Base-by-base conservation (phyloP, 1,284 basidiomycete species). In the Cutaneotrichosporon mucoides region DNA sequence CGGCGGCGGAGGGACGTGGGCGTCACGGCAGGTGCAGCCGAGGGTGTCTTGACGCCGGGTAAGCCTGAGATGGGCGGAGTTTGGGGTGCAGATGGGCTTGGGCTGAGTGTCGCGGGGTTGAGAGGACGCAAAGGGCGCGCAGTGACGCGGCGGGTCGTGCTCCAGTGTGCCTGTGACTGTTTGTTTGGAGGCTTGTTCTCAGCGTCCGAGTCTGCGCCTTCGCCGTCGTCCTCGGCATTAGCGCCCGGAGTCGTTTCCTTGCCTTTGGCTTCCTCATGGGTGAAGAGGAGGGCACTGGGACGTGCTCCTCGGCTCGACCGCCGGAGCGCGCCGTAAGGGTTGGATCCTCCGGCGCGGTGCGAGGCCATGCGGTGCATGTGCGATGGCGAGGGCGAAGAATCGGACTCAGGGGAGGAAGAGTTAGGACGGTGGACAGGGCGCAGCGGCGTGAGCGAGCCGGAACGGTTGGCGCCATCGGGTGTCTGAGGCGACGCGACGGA, bases 321-420 rank as follows among this genome's bases (percentile, higher is more conserved):
- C 1, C 68, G 61, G 6, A 71, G 58, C 6, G 66, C 63, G 6
- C 63, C 65, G 50, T 71, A 73, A 3, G 68, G 68, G 48, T 68
- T 60, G 7, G 57, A 45, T 1, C 64, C 65, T 1, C 44, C 44
- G 2, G 44, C 16, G 12, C 41, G 45, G 54, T 66, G 67, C 6
- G 60, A 42, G 3, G 52, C 49, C 62, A 68, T 68, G 46, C 65
- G 64, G 6, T 49, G n/a, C 44, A 67, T 63, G 49, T 68, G 55
- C 1, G 50, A 35, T 5, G 47, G 15, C 63, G 59, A 10, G 63
- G 64, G 6, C 1, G 45, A 13, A 8, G 53, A 37, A 9, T 45
- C 53, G 15, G 43, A 15, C 13, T 45, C 36, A 10, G 46, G 46
- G 1, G 46, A 48, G 3, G 46, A 48, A 6, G 35, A 34, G 42